A percentile compares a stretch with the other conserved stretches of the same genome.
phyloP scores from a whole-genome alignment of 2,329 filamentous ascomycete species.

The Ascochyta lentis region DNA sequence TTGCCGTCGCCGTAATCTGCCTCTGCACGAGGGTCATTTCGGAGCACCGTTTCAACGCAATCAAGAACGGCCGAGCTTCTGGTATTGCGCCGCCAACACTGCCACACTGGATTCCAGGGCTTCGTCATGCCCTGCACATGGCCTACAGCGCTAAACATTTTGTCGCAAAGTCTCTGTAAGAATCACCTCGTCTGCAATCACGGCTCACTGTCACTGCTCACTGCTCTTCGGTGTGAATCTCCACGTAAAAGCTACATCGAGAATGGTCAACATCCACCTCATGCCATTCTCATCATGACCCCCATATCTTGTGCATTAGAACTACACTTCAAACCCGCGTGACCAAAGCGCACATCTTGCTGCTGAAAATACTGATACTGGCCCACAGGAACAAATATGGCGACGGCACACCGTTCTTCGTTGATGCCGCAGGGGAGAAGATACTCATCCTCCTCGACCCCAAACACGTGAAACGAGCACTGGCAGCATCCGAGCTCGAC shows the following conservation, averaged over 20 bases:
- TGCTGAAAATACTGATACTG: background rate
- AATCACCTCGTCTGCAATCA: background rate
- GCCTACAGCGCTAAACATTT: slow-evolving; percentile 19
- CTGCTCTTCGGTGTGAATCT: background rate
- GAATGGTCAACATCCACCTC: too few species aligned
- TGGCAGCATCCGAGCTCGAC: slow-evolving; percentile 19
- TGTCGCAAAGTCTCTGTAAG: slow-evolving; percentile 23
- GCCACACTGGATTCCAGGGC: slow-evolving; percentile 28
- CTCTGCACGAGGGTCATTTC: slow-evolving; percentile 23
- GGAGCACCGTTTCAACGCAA: slow-evolving; percentile 15
- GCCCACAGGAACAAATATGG: slow-evolving; percentile 20
- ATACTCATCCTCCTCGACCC: slow-evolving; percentile 23
- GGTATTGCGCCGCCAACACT: slow-evolving; percentile 23
- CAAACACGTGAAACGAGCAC: slow-evolving; percentile 19
- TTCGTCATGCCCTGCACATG: slow-evolving; percentile 26
- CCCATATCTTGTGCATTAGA: background rate
- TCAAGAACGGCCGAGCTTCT: slow-evolving; percentile 15
- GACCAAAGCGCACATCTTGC: background rate
- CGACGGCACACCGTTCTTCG: slow-evolving; percentile 23
- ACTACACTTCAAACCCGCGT: background rate
- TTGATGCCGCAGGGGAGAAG: slow-evolving; percentile 25
- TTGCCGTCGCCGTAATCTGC: slow-evolving; percentile 15
- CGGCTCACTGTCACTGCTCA: too few species aligned
- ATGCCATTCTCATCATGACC: background rate
- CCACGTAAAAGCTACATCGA: too few species aligned